Base-by-base conservation (phyloP, 257 asterid species). In the Nemophila menziesii region DNA sequence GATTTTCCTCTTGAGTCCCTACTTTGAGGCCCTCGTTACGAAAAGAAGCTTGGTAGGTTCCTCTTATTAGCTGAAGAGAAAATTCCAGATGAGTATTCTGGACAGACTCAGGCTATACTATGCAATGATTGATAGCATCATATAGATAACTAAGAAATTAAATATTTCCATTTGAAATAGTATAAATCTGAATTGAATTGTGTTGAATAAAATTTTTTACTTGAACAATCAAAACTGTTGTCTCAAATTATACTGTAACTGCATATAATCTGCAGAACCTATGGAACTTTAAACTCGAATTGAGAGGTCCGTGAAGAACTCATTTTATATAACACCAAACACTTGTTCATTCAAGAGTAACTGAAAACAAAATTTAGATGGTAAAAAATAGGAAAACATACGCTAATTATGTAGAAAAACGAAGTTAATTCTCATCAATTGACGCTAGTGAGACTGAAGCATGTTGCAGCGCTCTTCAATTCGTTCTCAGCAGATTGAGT, bases 371-470 rank as follows among this genome's bases (percentile, higher is more conserved):
- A 12, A 18, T 16, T 41, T 19, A 29, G 22, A 21, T 8, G n/a
- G 19, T 27, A 15, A 26, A 48, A 26, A 40, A 41, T 24, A 41
- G 9, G 12, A 26, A 16, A 22, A 52, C 49, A 48, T 52, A 52
- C 58, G n/a, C 49, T 41, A 40, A 16, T 39, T 22, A 42, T 17
- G 18, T 41, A 41, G 19, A 17, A 33, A 44, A 33, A 24, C 8
- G 23, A 46, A 39, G 24, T 33, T 49, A 22, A 33, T 38, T n/a
- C 44, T 58, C 22, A 48, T 65, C 61, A 71, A 43, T 71, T 78
- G 63, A 75, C 70, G 53, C 92, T 80, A 49, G 93, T 81, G 47
- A 85, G 89, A 70, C 80, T 81, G 69, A 81, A 81, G 54, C 79
- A 71, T 46, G 93, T 80, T 29, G 89, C 96, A 33, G 89, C 93